Evolutionary conservation across 805 yeast genomes (phyloP), one percentile per base, ranked within the genome.

Genomic region (Saturnispora sanitii): DNA sequence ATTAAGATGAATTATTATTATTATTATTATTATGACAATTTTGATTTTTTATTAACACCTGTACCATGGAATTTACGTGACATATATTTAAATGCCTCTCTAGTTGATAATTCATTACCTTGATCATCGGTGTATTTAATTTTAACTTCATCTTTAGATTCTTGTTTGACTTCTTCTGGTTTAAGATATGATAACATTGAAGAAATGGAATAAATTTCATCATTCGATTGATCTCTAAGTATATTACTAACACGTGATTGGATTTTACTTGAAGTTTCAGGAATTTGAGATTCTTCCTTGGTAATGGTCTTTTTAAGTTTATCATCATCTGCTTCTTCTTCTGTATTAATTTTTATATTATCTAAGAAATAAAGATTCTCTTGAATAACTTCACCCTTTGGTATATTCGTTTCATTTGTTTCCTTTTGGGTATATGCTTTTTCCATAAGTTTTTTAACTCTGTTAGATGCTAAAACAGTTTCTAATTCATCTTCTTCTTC

Each of bases 51-150:
- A 13, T 37, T 37, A 38, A 54, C 53, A n/a, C 45, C 52, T 18
- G 52, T 53, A 3, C 92, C 94, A 55, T 85, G 95, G 57, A 83
- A 85, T 47, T 77, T 74, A 46, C 81, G 88, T 3, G 92, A 80
- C 35, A 84, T 60, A 45, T 73, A 73, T 60, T 82, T 84, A 64
- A 73, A 85, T 1, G 95, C 95, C 45, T 79, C 79, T 52, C 80
- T 82, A 3, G 78, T 67, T 23, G 68, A 61, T 21, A 86, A 58
- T 17, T 65, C 64, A 25, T 71, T 64, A 1, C 95, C 95, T 2
- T 59, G 50, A 20, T 75, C 79, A 54, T 84, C 94, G 16, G 65
- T 68, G 56, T 84, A 82, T 20, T 66, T 68, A 4, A 85, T 51
- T 19, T 62, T 59, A n/a, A 77, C 69, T 27, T 65, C 66, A 48